Conservation (phyloP, 768 basidiomycete species). For the Psilocybe cubensis region DNA sequence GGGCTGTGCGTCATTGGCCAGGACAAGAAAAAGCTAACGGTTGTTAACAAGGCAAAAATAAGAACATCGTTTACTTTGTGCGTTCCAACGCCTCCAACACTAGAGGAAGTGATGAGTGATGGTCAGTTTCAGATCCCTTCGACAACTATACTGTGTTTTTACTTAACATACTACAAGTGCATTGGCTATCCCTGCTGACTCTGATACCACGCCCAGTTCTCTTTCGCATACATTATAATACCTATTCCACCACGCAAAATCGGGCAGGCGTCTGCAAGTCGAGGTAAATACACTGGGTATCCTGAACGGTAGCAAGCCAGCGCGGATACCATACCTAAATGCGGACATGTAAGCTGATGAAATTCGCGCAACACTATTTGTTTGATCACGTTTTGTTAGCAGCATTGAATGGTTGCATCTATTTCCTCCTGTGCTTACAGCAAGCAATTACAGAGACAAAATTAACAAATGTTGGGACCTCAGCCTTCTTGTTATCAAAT, state of each 20-base stretch:
- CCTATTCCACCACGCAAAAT: constrained; percentile 25
- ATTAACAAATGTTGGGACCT: constrained; percentile 20
- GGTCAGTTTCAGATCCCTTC: too few relatives aligned
- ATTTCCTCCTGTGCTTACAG: constrained; percentile 35
- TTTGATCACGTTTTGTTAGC: too few relatives aligned
- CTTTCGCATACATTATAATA: constrained; percentile 27
- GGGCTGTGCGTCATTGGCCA: too few relatives aligned
- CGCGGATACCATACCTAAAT: constrained; percentile 30
- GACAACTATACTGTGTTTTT: too few relatives aligned
- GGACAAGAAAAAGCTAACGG: too few relatives aligned
- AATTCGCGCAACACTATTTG: background rate
- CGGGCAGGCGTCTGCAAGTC: constrained; percentile 23
- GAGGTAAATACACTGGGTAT: constrained; percentile 28
- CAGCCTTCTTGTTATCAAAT: background rate
- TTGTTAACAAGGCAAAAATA: too few relatives aligned
- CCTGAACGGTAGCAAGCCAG: constrained; percentile 19
- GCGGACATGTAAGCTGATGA: constrained; percentile 33
- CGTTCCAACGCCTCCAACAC: too few relatives aligned
- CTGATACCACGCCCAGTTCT: constrained; percentile 29
- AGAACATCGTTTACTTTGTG: too few relatives aligned
- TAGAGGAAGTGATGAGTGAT: too few relatives aligned
- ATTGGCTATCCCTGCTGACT: constrained; percentile 33
- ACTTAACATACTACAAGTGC: constrained; percentile 11
- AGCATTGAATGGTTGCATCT: constrained; percentile 42
- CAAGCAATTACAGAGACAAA: constrained; percentile 23